Percentiles rank a stretch among this genome's conserved stretches.
These are phyloP conservation scores for Termitomyces sp. DNA, from an alignment of 768 basidiomycete species.

Conservation along the genomic window DNA sequence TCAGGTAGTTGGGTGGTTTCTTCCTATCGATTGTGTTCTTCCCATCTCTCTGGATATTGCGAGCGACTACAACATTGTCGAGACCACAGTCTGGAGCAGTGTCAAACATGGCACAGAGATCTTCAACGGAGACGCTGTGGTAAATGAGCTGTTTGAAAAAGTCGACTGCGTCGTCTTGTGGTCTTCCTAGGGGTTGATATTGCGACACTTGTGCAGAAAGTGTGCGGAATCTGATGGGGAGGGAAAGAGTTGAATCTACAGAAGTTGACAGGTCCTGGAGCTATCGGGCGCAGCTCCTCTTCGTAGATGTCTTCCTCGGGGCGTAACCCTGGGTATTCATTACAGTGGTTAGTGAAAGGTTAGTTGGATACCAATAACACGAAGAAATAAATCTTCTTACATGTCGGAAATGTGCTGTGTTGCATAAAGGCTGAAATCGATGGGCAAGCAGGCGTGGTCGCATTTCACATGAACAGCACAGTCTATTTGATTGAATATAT, in stretches of 20 bases:
- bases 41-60: too few relatives aligned
- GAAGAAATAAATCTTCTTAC: too few relatives aligned
- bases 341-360: too few relatives aligned
- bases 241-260: background rate
- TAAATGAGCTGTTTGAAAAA: constrained; percentile 4
- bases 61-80: background rate
- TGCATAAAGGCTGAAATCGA: too few relatives aligned
- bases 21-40: too few relatives aligned
- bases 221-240: constrained; percentile 9
- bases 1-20: too few relatives aligned
- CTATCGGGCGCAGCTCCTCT: background rate
- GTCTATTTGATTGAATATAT: too few relatives aligned
- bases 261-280: background rate
- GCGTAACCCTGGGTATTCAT: too few relatives aligned
- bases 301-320: too few relatives aligned
- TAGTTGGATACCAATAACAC: too few relatives aligned
- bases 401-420: constrained; percentile 14
- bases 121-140: constrained; percentile 3
- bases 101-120: constrained; percentile 7
- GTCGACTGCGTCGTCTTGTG: background rate
- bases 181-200: background rate
- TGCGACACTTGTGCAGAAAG: constrained; percentile 8
- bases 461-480: too few relatives aligned
- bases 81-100: constrained; percentile 6
- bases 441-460: too few relatives aligned